Conservation (phyloP, 2,329 filamentous ascomycete genomes). For the Daldinia sp. region DNA sequence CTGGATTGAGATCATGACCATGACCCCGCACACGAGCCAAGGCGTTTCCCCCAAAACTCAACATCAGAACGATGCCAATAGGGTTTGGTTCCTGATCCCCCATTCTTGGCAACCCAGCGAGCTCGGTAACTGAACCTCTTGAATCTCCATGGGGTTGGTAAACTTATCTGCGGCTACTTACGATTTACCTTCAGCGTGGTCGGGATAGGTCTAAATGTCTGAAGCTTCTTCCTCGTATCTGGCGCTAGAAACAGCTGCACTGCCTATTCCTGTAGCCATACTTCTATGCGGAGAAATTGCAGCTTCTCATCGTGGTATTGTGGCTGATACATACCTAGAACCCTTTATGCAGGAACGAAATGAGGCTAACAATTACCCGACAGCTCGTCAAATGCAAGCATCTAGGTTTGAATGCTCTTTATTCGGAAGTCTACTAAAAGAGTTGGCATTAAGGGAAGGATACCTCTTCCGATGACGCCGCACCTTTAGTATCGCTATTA, state of each 20-base stretch:
- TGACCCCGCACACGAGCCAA: conserved; percentile 33
- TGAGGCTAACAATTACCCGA: neutral
- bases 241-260: neutral
- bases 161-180: neutral
- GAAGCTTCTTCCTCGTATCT: neutral
- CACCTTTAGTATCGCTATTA: neutral
- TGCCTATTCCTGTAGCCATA: neutral
- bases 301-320: neutral
- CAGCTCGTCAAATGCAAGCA: neutral
- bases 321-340: neutral
- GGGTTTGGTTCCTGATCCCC: conserved; percentile 11
- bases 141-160: neutral
- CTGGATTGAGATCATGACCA: neutral
- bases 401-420: neutral
- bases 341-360: neutral
- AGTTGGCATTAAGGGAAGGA: neutral
- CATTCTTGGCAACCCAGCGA: conserved; percentile 21
- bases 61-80: conserved; percentile 14
- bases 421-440: neutral
- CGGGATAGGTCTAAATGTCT: neutral
- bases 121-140: conserved; percentile 17
- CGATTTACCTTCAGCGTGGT: neutral
- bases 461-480: neutral
- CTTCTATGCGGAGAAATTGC: neutral
- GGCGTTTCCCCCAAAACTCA: neutral